These are phyloP conservation scores for Suhomyces sp. DNA, from an alignment of 805 yeast species.

Conservation along the genomic window DNA sequence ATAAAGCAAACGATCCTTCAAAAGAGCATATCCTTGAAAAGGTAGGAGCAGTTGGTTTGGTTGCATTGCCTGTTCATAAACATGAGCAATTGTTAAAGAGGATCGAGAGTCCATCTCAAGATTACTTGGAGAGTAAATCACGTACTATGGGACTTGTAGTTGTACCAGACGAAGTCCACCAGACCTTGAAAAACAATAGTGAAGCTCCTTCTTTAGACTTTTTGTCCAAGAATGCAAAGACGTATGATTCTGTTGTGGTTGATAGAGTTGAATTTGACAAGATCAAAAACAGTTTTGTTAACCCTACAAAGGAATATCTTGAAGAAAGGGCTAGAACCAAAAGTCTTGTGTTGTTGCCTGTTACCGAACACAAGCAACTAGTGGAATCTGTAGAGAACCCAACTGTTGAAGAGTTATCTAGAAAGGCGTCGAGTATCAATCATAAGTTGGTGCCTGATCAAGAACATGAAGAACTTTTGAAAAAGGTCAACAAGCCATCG, in stretches of 20 bases:
- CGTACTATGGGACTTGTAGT: constrained; percentile 2
- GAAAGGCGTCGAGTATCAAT: neutral
- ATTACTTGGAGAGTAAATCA: constrained; percentile 11
- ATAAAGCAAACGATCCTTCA: constrained; percentile 14
- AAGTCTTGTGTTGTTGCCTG: constrained; percentile 12
- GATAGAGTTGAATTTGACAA: constrained; percentile 9
- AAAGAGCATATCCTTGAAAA: constrained; percentile 12
- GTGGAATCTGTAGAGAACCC: constrained; percentile 1
- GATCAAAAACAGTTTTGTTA: constrained; percentile 9
- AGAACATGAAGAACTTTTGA: neutral
- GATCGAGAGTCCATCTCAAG: constrained; percentile 10
- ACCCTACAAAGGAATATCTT: constrained; percentile 17
- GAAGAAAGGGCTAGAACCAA: constrained; percentile 23
- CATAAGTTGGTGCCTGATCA: neutral
- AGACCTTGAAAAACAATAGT: constrained; percentile 16
- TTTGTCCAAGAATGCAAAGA: constrained; percentile 5
- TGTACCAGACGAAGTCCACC: constrained; percentile 14
- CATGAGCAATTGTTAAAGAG: constrained; percentile 8
- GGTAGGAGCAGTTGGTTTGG: constrained; percentile 12
- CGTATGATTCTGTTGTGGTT: constrained; percentile 10
- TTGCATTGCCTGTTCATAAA: constrained; percentile 9
- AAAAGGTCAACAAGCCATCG: constrained; percentile 20
- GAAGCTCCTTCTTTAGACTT: constrained; percentile 11
- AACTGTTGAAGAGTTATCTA: constrained; percentile 5
- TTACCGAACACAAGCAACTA: constrained; percentile 16